Base-by-base conservation (phyloP, 2,329 filamentous ascomycete species). In the Aspergillus niger region DNA sequence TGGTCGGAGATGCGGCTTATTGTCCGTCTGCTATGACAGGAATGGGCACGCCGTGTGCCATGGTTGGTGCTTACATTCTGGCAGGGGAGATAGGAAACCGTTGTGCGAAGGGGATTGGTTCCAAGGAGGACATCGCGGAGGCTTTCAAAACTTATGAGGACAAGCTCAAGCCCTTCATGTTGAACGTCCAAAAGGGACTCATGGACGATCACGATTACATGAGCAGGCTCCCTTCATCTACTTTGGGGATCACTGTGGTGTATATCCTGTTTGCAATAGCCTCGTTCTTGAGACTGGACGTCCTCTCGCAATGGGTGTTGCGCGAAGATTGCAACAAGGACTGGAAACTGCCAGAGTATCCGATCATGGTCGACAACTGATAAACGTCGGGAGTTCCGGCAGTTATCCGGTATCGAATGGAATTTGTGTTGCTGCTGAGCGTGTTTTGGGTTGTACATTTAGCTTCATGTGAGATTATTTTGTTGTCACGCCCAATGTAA, bases 61-160 rank as follows among this genome's bases (percentile, higher is more conserved):
- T 80, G 11, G 63, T 71, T 1, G 77, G 76, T 0, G 81, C 82
- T 0, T 88, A 87, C 66, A 70, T 86, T 2, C 75, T 88, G 3
- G 85, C 85, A 0, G 85, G 85, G 1, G 85, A 78, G 55, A 67
- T 79, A 10, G 55, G 52, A 2, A 70, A 36, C 13, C 58, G 24
- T 62, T 74, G 28, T 58, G 58, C 28, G 77, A 63, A 64, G 0
- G 30, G 61, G 10, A 65, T 72, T 43, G 58, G 59, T 43, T 17
- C 30, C 0, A 59, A 57, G 5, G 61, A 63, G 5, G 64, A 82
- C 77, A 22, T 71, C 83, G 11, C 65, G 67, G 38, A 70, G 69
- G 58, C 60, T 5, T 22, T 64, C 6, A 26, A 47, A 13, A 24
- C 2, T 0, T 86, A 85, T 60, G 79, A 84, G 57, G 64, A n/a